Conservation (phyloP, 1,284 basidiomycete species). For the Acaromyces ingoldii region DNA sequence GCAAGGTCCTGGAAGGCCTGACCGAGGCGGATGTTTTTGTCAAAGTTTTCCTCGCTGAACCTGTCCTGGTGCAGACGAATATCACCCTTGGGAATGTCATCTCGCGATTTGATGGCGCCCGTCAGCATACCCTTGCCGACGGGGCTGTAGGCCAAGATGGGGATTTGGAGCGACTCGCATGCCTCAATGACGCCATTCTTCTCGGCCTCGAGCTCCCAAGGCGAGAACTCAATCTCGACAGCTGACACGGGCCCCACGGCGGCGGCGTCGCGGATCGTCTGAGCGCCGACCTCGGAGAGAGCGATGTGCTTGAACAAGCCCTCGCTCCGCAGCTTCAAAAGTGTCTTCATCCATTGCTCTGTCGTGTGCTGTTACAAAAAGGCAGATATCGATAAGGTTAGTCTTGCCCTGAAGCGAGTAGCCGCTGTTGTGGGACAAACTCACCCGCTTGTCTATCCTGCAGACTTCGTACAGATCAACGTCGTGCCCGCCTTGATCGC, state of each 20-base stretch:
- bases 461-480: conserved; percentile 40
- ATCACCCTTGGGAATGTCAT: conserved; percentile 60
- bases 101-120: conserved; percentile 57
- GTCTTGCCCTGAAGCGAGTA: too few relatives aligned
- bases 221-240: conserved; percentile 64
- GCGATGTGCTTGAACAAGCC: conserved; percentile 40
- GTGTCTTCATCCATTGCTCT: conserved; percentile 29
- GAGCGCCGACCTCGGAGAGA: conserved; percentile 36
- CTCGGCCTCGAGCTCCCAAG: conserved; percentile 58
- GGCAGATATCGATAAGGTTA: not conserved
- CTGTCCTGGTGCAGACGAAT: conserved; percentile 53
- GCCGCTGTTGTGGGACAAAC: too few relatives aligned
- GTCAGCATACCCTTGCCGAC: conserved; percentile 63
- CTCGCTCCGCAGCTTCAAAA: conserved; percentile 26
- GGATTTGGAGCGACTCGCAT: conserved; percentile 56
- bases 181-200: conserved; percentile 52
- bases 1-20: conserved; percentile 52
- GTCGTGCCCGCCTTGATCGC: conserved; percentile 30
- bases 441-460: conserved; percentile 18
- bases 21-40: conserved; percentile 59
- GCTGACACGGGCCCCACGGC: conserved; percentile 55
- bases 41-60: conserved; percentile 58
- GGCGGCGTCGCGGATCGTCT: conserved; percentile 28
- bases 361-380: not conserved
- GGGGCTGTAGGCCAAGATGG: conserved; percentile 63